Evolutionary conservation across 805 yeast genomes (phyloP), one percentile per base, ranked within the genome.

Genomic region (Allodekkera sacchari): DNA sequence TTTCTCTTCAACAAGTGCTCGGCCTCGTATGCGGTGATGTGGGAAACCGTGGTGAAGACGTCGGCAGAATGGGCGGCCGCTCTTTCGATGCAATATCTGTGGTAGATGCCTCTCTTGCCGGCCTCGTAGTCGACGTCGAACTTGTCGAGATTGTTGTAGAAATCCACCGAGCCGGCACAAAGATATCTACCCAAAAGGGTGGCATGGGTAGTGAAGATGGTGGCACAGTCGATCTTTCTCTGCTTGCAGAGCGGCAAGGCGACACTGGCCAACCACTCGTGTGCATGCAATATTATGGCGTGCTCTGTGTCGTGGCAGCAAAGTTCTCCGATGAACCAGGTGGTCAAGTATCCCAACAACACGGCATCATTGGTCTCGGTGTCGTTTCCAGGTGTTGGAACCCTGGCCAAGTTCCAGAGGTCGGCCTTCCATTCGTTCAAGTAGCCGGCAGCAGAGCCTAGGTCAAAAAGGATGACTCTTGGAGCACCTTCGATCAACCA

Each of bases 401-500:
- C 85, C 0, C 95, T 95, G 7, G 89, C 88, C 26, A 77, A 62
- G 37, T 74, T 73, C 98, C 98, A 89, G 37, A 89, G 61, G 55
- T 89, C 97, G 1, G 84, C 59, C 57, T 87, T 89, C 98, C 97
- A 89, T 50, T 92, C 97, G 51, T 82, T 80, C 44, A 89, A 64
- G 52, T 69, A 71, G 22, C 63, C 62, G 33, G 60, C 48, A 4
- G 89, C 95, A 10, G 94, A 79, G 31, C 77, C 74, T 37, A 85
- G 67, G 53, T 89, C 97, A 47, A 92, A 92, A 29, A 89, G 63
- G 28, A 89, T 63, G 16, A 92, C 97, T 32, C 95, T 63, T 15
- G 98, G 98, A 1, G 97, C 95, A 13, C 97, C 96, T 54, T 92
- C 98, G 46, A 89, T 87, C 47, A 89, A 71, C 98, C 98, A 89